Conservation (phyloP, 78 protist species). For the Neovahlkampfia damariscottae region DNA sequence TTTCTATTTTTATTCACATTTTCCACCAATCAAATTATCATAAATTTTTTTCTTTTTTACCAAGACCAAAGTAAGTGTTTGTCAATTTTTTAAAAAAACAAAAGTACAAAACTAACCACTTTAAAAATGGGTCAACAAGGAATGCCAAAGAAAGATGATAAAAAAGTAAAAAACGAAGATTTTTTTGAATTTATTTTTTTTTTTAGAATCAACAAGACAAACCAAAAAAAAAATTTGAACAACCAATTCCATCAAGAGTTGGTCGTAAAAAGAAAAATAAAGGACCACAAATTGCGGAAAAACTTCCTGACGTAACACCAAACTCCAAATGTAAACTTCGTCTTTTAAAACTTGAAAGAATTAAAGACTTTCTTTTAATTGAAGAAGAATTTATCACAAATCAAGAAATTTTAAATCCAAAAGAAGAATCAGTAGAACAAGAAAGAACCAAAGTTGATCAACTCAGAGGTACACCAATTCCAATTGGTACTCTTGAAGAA, state of each 20-base stretch:
- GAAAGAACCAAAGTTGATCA: slow-evolving; percentile 85
- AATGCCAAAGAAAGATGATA: no score
- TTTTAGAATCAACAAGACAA: background rate
- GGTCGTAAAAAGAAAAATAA: slow-evolving; percentile 6
- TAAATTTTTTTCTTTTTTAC: no score
- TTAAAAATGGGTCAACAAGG: no score
- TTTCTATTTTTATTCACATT: no score
- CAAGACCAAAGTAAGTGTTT: no score
- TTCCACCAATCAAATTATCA: no score
- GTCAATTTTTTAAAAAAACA: no score
- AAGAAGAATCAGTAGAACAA: slow-evolving; percentile 56
- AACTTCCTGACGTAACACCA: slow-evolving; percentile 70
- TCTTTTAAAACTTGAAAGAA: slow-evolving; percentile 82
- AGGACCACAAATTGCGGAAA: slow-evolving; percentile 16
- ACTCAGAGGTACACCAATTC: slow-evolving; percentile 95
- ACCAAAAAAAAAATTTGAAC: background rate
- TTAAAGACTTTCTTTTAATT: slow-evolving; percentile 93
- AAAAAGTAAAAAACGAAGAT: no score
- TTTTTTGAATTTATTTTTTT: no score
- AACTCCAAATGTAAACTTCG: slow-evolving; percentile 81
- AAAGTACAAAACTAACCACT: no score
- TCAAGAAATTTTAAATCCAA: slow-evolving; percentile 80
- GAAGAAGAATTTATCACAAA: slow-evolving; percentile 96
- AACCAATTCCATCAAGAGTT: background rate
- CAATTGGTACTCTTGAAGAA: slow-evolving; percentile 96